A percentile compares a stretch with the other conserved stretches of the same genome.
Conservation (phyloP, 2,329 filamentous ascomycete species). For the Allantophomopsis lycopodina region DNA sequence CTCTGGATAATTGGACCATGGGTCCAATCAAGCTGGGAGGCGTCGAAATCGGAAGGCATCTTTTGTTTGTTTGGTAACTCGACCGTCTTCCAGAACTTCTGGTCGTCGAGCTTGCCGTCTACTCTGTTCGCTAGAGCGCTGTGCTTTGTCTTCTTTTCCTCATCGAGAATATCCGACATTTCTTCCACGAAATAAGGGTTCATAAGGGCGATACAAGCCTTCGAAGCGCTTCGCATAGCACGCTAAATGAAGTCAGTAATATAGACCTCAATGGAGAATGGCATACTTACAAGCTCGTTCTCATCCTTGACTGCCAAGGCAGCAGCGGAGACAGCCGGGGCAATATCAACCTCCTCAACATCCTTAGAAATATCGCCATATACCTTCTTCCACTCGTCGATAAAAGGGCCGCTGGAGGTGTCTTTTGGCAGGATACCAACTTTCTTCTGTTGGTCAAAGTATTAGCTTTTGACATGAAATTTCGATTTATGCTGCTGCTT, state of each 20-base stretch:
- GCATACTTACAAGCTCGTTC: slow-evolving; percentile 55
- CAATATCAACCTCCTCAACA: slow-evolving; percentile 77
- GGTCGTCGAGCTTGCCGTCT: slow-evolving; percentile 80
- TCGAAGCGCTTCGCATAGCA: slow-evolving; percentile 85
- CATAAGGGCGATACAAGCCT: slow-evolving; percentile 89
- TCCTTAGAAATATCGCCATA: slow-evolving; percentile 72
- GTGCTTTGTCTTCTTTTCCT: slow-evolving; percentile 95
- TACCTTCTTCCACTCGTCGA: slow-evolving; percentile 88
- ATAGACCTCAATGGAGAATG: neutral
- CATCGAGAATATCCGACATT: slow-evolving; percentile 91
- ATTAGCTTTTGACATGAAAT: neutral
- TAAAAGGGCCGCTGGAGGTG: slow-evolving; percentile 71
- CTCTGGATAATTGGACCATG: slow-evolving; percentile 86
- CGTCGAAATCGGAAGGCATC: slow-evolving; percentile 76
- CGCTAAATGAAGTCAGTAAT: slow-evolving; percentile 33
- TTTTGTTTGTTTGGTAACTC: slow-evolving; percentile 58
- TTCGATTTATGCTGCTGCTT: slow-evolving; percentile 23
- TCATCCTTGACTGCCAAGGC: slow-evolving; percentile 93
- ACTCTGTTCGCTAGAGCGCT: slow-evolving; percentile 76
- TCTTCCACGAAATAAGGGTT: slow-evolving; percentile 95
- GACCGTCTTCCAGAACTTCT: slow-evolving; percentile 81
- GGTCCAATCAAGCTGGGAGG: slow-evolving; percentile 84
- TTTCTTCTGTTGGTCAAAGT: slow-evolving; percentile 51
- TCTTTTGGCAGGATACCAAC: slow-evolving; percentile 81
- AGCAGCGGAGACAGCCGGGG: slow-evolving; percentile 64